Evolutionary conservation across 495 filamentous ascomycete genomes (phyloP), one percentile per base, ranked within the genome.

Genomic region (Penicillium tannophilum): DNA sequence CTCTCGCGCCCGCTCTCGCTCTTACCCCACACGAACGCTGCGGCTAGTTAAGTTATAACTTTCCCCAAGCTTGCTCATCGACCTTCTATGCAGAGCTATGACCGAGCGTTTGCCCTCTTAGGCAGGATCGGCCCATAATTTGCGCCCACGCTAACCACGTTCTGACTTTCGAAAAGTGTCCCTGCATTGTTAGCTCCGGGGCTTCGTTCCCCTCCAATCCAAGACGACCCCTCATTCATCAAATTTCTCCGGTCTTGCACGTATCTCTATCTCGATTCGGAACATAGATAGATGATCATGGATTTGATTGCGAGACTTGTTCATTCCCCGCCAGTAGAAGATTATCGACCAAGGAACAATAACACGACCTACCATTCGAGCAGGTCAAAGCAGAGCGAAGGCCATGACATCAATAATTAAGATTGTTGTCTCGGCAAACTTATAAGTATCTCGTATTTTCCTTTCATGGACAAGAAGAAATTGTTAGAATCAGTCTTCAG

Each of bases 101-200:
- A 46, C 23, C 46, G 9, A 41, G 39, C 16, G 4, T 41, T 41
- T 41, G 39, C 16, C 14, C 14, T 41, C 39, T 46, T 46, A 8
- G 43, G 19, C 20, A 20, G 24, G 43, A 46, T 46, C 43, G 19
- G 10, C 43, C 43, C 16, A 41, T 17, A 16, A 41, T 41, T 41
- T 17, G 16, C n/a, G 39, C 39, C n/a, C 39, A 41, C 12, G 14
- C 39, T 41, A 41, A 41, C 16, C 39, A n/a, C 39, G 39, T 41
- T 41, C 16, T 41, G 39, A n/a, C 14, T 17, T 6, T 14, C 12
- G 6, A n/a, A 41, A 6, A 24, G 19, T 17, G 43, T 23, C 43
- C 43, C 43, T 46, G 43, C 43, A 46, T 46, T 20, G 11, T n/a
- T 41, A 41, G 39, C 39, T 41, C 39, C 39, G 39, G 39, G 39